Conservation (phyloP, 164 flowering plant genomes). For the Cinnamomum micranthum region DNA sequence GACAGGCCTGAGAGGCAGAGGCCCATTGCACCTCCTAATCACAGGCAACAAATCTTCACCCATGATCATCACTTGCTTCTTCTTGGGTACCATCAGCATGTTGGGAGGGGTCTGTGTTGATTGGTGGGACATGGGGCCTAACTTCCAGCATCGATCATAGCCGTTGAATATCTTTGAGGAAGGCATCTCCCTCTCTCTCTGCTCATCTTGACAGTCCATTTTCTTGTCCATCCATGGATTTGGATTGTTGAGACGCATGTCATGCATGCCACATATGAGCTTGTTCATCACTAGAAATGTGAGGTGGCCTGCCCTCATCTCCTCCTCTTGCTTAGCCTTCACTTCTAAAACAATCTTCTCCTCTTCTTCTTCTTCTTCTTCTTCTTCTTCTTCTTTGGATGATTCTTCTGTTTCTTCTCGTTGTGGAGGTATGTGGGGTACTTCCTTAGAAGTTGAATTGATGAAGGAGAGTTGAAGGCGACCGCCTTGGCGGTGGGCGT, state of each 20-base stretch:
- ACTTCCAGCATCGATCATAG: conserved; percentile 57
- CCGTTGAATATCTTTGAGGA: conserved; percentile 33
- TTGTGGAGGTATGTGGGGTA: not conserved
- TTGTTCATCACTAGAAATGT: conserved; percentile 42
- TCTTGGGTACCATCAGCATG: not conserved
- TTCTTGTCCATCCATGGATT: conserved; percentile 20
- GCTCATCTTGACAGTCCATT: conserved; percentile 6
- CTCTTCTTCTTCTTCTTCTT: conserved; percentile 7
- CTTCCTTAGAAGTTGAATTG: conserved; percentile 2
- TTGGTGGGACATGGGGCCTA: conserved; percentile 15
- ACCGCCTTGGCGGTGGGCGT: conserved; percentile 55
- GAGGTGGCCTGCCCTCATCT: conserved; percentile 38
- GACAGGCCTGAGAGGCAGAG: conserved; percentile 37
- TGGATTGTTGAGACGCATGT: conserved; percentile 2
- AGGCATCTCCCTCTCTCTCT: not conserved
- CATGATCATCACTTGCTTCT: not conserved
- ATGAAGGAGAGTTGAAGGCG: conserved; percentile 55
- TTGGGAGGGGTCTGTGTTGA: not conserved
- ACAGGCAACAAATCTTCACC: conserved; percentile 9
- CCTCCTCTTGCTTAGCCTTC: conserved; percentile 7
- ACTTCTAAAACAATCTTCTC: not conserved
- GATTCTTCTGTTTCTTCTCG: conserved; percentile 12
- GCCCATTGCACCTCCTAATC: conserved; percentile 46
- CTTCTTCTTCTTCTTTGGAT: conserved; percentile 7
- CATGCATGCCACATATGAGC: conserved; percentile 19